Evolutionary conservation across 208 protist genomes (phyloP).

Genomic region (Crithidia brevicula): DNA sequence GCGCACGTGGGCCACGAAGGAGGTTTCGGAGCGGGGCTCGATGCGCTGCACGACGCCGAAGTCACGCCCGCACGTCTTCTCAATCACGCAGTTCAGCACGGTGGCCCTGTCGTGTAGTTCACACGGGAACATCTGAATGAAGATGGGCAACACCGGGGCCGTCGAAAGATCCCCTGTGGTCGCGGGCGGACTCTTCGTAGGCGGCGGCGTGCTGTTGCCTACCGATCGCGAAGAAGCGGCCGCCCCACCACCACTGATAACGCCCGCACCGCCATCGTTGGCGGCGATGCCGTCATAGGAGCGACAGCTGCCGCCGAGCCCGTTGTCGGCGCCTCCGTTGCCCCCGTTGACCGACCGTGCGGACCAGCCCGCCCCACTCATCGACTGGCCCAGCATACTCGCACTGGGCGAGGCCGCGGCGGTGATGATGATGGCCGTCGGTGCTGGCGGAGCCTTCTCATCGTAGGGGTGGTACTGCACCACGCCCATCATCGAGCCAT

Average conservation of each 20-base stretch:
- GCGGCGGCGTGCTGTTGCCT: constrained; percentile 19
- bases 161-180: constrained; percentile 4
- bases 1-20: constrained; percentile 65
- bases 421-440: constrained; percentile 42
- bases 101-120: constrained; percentile 63
- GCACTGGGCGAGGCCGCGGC: constrained; percentile 18
- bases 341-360: constrained; percentile 13
- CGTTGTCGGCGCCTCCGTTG: neutral
- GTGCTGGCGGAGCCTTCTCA: constrained; percentile 28
- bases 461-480: constrained; percentile 47
- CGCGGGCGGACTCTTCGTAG: neutral
- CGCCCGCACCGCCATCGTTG: constrained; percentile 11
- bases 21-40: constrained; percentile 77
- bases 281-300: constrained; percentile 14
- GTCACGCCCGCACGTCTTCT: constrained; percentile 38
- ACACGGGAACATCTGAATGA: constrained; percentile 87
- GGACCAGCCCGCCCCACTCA: constrained; percentile 26
- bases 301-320: constrained; percentile 20
- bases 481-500: constrained; percentile 39
- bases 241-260: neutral
- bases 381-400: constrained; percentile 21
- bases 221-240: constrained; percentile 12
- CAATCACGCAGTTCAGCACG: constrained; percentile 74
- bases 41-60: constrained; percentile 50
- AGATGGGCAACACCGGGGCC: constrained; percentile 43